Conservation (phyloP, 2,329 filamentous ascomycete species). For the Zymoseptoria ardabiliae region DNA sequence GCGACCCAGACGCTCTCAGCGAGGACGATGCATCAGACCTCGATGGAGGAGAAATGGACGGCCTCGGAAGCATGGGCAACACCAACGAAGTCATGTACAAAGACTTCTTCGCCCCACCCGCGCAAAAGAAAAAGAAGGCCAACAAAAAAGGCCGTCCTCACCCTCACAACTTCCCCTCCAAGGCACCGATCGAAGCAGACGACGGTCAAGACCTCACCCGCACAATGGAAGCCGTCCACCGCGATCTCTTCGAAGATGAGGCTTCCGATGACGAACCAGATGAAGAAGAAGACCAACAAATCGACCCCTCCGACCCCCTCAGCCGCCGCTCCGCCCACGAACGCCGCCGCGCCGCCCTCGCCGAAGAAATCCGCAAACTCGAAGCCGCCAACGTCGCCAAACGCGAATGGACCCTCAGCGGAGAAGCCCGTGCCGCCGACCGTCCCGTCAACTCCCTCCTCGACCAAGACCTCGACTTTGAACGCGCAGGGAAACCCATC, state of each 20-base stretch:
- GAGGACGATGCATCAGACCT: conserved; percentile 55
- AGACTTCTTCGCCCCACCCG: conserved; percentile 86
- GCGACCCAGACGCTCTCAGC: conserved; percentile 64
- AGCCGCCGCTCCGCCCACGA: conserved; percentile 80
- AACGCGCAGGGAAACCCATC: conserved; percentile 88
- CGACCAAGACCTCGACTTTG: conserved; percentile 92
- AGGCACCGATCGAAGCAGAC: conserved; percentile 35
- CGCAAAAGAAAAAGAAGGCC: conserved; percentile 57
- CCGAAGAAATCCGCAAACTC: conserved; percentile 82
- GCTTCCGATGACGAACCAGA: conserved; percentile 55
- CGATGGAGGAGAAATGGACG: conserved; percentile 49
- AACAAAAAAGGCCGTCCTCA: conserved; percentile 51
- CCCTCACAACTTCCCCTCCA: conserved; percentile 43
- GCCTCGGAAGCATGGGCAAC: conserved; percentile 54
- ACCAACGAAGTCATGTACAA: conserved; percentile 86
- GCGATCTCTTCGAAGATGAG: conserved; percentile 84
- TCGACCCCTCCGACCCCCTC: conserved; percentile 61
- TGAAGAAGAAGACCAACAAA: conserved; percentile 56
- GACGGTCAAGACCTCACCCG: conserved; percentile 65
- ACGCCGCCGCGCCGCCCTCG: conserved; percentile 73
- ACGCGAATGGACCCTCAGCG: conserved; percentile 81
- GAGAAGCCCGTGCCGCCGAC: conserved; percentile 76
- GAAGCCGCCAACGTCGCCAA: conserved; percentile 86
- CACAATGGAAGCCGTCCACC: conserved; percentile 78
- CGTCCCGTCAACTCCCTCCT: conserved; percentile 86